phyloP scores from a whole-genome alignment of 179 eudicot species.

The Heliamphora ciliata region DNA sequence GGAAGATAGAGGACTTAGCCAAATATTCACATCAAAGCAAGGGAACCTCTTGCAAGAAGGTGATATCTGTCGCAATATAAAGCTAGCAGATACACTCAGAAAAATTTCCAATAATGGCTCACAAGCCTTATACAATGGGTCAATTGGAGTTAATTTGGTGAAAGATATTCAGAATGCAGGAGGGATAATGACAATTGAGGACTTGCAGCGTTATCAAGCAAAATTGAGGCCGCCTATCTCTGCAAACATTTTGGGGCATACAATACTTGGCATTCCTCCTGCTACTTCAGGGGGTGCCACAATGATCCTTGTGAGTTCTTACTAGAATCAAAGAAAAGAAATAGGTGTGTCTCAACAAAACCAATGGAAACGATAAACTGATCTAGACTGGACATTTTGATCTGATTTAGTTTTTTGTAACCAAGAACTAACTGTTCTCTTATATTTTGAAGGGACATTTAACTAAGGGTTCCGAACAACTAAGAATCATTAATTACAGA shows the following conservation, averaged over 20 bases:
- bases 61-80: slow-evolving; percentile 23
- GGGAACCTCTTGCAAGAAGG: slow-evolving; percentile 28
- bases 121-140: slow-evolving; percentile 34
- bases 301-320: slow-evolving; percentile 27
- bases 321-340: neutral
- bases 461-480: too few relatives aligned
- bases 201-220: slow-evolving; percentile 27
- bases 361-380: too few relatives aligned
- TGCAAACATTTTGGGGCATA: slow-evolving; percentile 23
- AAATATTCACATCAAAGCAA: slow-evolving; percentile 20
- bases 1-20: slow-evolving; percentile 27
- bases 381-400: too few relatives aligned
- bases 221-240: slow-evolving; percentile 24
- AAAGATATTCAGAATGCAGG: slow-evolving; percentile 28
- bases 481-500: too few relatives aligned
- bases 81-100: slow-evolving; percentile 24
- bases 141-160: slow-evolving; percentile 25
- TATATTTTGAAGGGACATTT: too few relatives aligned
- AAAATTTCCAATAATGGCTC: slow-evolving; percentile 19
- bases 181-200: slow-evolving; percentile 31
- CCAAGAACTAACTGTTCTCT: too few relatives aligned
- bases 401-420: too few relatives aligned
- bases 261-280: slow-evolving; percentile 34
- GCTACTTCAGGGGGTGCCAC: slow-evolving; percentile 34
- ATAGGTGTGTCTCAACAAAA: neutral